Percentiles rank a stretch among this genome's conserved stretches.
These are phyloP conservation scores for Volvox reticuliferus DNA, from an alignment of 139 green algal genomes.

Conservation along the genomic window DNA sequence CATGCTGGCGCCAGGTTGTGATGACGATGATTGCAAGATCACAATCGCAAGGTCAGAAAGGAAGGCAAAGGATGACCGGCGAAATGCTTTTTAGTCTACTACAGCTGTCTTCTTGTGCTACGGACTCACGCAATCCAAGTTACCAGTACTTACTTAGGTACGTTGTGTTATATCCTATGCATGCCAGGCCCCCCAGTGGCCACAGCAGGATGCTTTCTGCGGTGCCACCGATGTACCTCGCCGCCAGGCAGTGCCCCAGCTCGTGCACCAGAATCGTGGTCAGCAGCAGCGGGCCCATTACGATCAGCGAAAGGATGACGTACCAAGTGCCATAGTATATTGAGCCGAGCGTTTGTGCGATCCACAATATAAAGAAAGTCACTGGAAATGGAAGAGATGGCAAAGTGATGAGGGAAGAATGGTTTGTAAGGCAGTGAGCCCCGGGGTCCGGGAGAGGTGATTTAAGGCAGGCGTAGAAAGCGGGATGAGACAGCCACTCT, in stretches of 20 bases:
- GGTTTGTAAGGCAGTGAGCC: too few species aligned
- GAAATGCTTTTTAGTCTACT: too few species aligned
- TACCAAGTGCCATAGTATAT: constrained; percentile 24
- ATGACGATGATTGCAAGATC: too few species aligned
- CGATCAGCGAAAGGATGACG: constrained; percentile 56
- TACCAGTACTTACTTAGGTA: not conserved
- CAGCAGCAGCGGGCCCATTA: constrained; percentile 74
- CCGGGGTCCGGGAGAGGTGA: too few species aligned
- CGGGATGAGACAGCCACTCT: too few species aligned
- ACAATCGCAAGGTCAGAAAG: too few species aligned
- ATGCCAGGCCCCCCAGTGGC: constrained; percentile 85
- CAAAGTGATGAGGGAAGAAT: too few species aligned
- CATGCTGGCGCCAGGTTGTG: too few species aligned
- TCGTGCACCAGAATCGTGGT: constrained; percentile 78
- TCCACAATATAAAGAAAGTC: constrained; percentile 53
- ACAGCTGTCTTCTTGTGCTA: too few species aligned
- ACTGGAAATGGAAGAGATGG: constrained; percentile 26
- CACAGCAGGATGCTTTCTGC: constrained; percentile 80
- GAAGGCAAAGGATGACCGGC: too few species aligned
- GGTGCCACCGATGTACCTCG: constrained; percentile 56
- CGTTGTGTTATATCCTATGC: constrained; percentile 51
- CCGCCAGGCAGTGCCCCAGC: constrained; percentile 72
- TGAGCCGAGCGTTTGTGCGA: constrained; percentile 37
- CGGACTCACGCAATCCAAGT: too few species aligned
- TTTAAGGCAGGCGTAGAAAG: too few species aligned